Percentiles rank a stretch among this genome's conserved stretches.
phyloP scores from a whole-genome alignment of 78 protist species.

The Creolimax fragrantissima region DNA sequence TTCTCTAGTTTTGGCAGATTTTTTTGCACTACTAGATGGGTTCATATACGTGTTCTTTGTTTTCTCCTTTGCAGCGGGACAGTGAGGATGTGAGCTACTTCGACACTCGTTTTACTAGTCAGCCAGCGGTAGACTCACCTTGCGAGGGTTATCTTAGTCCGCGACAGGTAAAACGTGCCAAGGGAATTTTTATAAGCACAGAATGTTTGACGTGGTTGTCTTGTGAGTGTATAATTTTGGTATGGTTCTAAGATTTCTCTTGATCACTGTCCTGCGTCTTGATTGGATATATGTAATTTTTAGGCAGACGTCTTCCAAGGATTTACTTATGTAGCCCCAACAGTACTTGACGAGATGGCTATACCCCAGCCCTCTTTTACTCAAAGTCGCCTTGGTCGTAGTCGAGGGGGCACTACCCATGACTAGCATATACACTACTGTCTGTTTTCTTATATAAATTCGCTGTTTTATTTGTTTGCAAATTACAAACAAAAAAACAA shows the following conservation, averaged over 20 bases:
- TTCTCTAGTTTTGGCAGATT: background rate
- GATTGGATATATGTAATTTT: background rate
- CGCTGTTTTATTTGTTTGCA: too few species aligned
- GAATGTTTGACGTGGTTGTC: background rate
- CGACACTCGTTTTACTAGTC: background rate
- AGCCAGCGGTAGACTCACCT: slow-evolving; percentile 14
- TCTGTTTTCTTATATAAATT: too few species aligned
- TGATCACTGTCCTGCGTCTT: background rate
- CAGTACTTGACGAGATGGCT: background rate
- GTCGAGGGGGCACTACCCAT: background rate
- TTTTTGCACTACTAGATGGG: background rate
- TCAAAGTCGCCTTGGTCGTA: background rate
- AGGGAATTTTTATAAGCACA: background rate
- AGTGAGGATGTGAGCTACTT: background rate
- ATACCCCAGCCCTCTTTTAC: background rate
- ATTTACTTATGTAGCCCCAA: slow-evolving; percentile 19
- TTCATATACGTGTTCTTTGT: background rate
- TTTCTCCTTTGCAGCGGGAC: background rate
- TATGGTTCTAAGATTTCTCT: background rate
- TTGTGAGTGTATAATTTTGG: background rate
- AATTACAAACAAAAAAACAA: too few species aligned
- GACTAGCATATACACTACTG: too few species aligned
- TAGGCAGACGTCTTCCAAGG: background rate
- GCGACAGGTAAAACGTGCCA: background rate
- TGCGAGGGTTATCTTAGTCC: background rate